Base-by-base conservation (phyloP, 805 yeast genomes). In the Brettanomyces bruxellensis region DNA sequence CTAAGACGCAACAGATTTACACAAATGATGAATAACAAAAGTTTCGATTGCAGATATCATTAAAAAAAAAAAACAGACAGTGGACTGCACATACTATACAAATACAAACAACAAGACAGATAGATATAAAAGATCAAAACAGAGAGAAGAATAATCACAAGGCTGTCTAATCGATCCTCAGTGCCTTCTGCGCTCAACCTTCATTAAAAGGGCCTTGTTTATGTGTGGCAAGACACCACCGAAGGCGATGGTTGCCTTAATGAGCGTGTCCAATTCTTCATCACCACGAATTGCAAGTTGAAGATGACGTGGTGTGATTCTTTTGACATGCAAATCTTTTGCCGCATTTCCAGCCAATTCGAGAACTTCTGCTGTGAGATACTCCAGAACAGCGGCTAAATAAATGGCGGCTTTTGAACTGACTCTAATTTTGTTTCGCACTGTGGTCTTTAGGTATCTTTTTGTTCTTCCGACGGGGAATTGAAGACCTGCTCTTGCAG, bases 391-490 rank as follows among this genome's bases (percentile, higher is more conserved):
- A 22, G 97, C 96, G 47, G 97, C 90, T 55, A 91, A 75, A 67
- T 91, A 91, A 52, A 91, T 91, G 43, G 99, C 98, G 39, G 96
- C 54, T 46, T 66, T 66, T 12, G 70, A 64, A 49, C 96, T 96
- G 43, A 88, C 95, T 66, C 96, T 68, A 53, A 77, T 69, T 57
- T 76, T 77, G 47, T 58, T 87, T 64, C 87, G 93, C 22, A 96
- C 95, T 54, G 84, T 86, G 67, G 76, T 83, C 74, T 90, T 91
- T 68, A 93, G 75, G 66, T 89, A 91, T 73, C 99, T 81, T 79
- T 93, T 91, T 58, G 93, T 89, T 83, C 99, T 88, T 50, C 99
- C 99, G 36, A 95, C 98, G 44, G 99, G 99, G 72, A 93, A 93
- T 66, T 85, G 93, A 65, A 89, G 72, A 25, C 96, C 96, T 25